These are phyloP conservation scores for Alternaria gaisen DNA, from an alignment of 2,329 filamentous ascomycete genomes.

Conservation along the genomic window DNA sequence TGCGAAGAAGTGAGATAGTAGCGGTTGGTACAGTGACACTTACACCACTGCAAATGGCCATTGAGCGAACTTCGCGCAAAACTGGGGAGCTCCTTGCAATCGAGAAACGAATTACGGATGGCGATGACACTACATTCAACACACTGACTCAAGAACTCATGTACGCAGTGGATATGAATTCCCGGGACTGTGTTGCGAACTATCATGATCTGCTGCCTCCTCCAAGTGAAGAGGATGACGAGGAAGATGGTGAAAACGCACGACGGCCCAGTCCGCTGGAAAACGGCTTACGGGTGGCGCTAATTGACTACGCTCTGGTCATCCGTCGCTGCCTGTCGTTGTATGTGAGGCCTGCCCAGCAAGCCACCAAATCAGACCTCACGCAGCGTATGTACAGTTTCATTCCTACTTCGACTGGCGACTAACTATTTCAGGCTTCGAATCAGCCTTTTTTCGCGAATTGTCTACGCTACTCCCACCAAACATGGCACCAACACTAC, in stretches of 20 bases:
- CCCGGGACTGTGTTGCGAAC: slow-evolving; percentile 78
- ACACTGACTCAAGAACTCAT: slow-evolving; percentile 78
- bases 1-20: slow-evolving; percentile 86
- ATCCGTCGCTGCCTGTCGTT: slow-evolving; percentile 81
- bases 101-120: slow-evolving; percentile 76
- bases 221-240: slow-evolving; percentile 43
- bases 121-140: slow-evolving; percentile 74
- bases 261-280: slow-evolving; percentile 66
- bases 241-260: slow-evolving; percentile 55
- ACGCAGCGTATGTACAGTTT: slow-evolving; percentile 66
- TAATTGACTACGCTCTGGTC: slow-evolving; percentile 88
- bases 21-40: slow-evolving; percentile 72
- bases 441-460: slow-evolving; percentile 56
- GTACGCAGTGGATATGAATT: slow-evolving; percentile 76
- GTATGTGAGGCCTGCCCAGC: slow-evolving; percentile 71
- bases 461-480: slow-evolving; percentile 52
- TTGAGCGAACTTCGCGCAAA: slow-evolving; percentile 90
- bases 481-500: slow-evolving; percentile 35
- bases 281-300: slow-evolving; percentile 81
- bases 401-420: slow-evolving; percentile 15
- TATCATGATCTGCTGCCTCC: slow-evolving; percentile 79
- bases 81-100: slow-evolving; percentile 82
- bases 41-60: slow-evolving; percentile 81
- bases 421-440: slow-evolving; percentile 52
- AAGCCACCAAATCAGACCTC: slow-evolving; percentile 67